These are phyloP conservation scores for Penicillium mononematosum DNA, from an alignment of 495 filamentous ascomycete genomes.

Conservation along the genomic window DNA sequence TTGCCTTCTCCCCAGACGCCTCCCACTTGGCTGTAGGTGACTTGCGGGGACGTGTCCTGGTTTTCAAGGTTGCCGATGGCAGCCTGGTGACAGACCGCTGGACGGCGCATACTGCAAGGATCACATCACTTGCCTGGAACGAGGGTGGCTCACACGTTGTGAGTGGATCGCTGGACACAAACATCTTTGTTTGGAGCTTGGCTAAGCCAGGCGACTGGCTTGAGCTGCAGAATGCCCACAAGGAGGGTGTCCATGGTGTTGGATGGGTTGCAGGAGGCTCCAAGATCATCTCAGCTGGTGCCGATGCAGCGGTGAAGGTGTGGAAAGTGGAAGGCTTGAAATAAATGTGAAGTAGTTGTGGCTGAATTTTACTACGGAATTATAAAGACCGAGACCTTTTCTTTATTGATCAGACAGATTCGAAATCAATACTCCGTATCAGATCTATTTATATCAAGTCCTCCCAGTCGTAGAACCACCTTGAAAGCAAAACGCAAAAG, in stretches of 20 bases:
- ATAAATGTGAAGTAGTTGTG: conserved; percentile 25
- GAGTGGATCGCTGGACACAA: conserved; percentile 84
- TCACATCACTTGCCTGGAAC: conserved; percentile 84
- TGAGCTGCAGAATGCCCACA: conserved; percentile 81
- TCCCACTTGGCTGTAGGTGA: conserved; percentile 76
- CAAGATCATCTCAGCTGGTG: conserved; percentile 77
- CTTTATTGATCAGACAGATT: background rate
- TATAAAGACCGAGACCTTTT: background rate
- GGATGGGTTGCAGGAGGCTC: conserved; percentile 69
- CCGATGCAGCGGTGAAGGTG: conserved; percentile 86
- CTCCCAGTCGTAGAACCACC: background rate
- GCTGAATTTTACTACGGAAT: background rate
- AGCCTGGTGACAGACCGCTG: conserved; percentile 63
- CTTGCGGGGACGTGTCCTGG: conserved; percentile 78
- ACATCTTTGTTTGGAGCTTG: conserved; percentile 90
- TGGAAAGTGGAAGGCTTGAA: conserved; percentile 73
- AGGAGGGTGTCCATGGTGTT: conserved; percentile 90
- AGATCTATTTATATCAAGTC: background rate
- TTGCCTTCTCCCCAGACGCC: conserved; percentile 77
- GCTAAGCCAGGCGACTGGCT: conserved; percentile 76
- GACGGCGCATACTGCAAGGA: conserved; percentile 87
- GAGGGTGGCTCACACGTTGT: conserved; percentile 69
- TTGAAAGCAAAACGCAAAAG: background rate
- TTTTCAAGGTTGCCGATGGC: conserved; percentile 57
- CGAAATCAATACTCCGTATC: background rate